Percentiles rank a stretch among this genome's conserved stretches.
Conservation (phyloP, 768 basidiomycete species). For the Trametes meyenii region DNA sequence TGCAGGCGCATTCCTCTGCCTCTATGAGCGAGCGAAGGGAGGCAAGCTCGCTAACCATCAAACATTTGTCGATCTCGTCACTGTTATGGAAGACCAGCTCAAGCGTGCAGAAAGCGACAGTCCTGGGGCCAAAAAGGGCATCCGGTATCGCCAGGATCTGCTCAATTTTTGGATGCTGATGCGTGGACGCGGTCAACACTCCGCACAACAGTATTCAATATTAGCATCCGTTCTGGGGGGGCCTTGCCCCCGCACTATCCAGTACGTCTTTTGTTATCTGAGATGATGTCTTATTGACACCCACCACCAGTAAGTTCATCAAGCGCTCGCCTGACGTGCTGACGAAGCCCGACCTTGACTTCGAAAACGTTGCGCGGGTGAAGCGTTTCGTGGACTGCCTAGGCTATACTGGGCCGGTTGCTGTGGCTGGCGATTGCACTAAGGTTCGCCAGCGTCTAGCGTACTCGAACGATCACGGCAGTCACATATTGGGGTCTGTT, state of each 20-base stretch:
- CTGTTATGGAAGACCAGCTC: constrained; percentile 19
- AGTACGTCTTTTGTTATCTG: too few species aligned
- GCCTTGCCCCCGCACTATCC: background rate
- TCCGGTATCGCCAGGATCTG: constrained; percentile 19
- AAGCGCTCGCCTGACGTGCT: constrained; percentile 29
- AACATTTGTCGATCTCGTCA: constrained; percentile 22
- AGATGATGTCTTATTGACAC: too few species aligned
- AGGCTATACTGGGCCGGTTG: constrained; percentile 30
- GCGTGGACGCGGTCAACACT: constrained; percentile 23
- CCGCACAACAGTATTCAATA: constrained; percentile 24
- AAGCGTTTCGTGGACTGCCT: constrained; percentile 29
- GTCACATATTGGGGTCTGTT: constrained; percentile 32
- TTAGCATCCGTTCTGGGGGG: background rate
- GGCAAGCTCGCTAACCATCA: constrained; percentile 22
- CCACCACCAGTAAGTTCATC: constrained; percentile 29
- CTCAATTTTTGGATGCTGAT: constrained; percentile 29
- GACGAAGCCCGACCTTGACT: constrained; percentile 31
- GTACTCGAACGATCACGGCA: constrained; percentile 33
- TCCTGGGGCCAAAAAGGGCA: constrained; percentile 22
- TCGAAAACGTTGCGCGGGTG: constrained; percentile 33
- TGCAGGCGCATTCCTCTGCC: constrained; percentile 23
- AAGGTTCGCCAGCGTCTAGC: constrained; percentile 32
- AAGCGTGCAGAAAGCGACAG: background rate
- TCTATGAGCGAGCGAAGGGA: constrained; percentile 17
- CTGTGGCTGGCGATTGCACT: constrained; percentile 33